Base-by-base conservation (phyloP, 129 eudicot species). In the Flaveria trinervia region DNA sequence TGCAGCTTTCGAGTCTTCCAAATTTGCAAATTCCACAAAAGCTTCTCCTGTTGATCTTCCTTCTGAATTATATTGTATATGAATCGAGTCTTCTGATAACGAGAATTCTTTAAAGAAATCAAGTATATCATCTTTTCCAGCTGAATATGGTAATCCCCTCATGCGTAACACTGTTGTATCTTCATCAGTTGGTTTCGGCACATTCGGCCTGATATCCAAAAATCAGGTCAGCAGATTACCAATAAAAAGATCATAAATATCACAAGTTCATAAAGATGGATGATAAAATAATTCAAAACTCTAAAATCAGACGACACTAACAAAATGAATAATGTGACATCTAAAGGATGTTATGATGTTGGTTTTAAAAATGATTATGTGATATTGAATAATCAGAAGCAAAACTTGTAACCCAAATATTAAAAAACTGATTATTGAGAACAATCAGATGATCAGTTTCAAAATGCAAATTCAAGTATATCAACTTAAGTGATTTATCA, bases 11-110 rank as follows among this genome's bases (percentile, higher is more conserved):
- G 97, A 83, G 79, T 94, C 98, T 5, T 91, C 97, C 60, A 87
- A 22, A 72, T 73, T 82, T 23, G 90, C 80, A 77, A 94, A 94
- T 84, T 88, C 92, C 70, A 94, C 98, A 78, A 91, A 89, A 11
- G 98, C 96, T 85, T 94, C 98, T 77, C 98, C 98, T 4, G 96
- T 94, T 55, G 96, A 89, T 80, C 97, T 82, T 65, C 98, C 97
- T 73, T 85, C 89, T 25, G 81, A 77, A 68, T 79, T 89, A 59
- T 46, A 78, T 1, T 82, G 83, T 22, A 94, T 57, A 78, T 94
- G 90, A 65, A 94, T 82, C 0, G 90, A 83, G 54, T 91, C 97
- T 61, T 94, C 98, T 0, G 98, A 77, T 67, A 94, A 33, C 3
- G 50, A 68, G 68, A 83, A 94, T 59, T 88, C 95, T 39, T 85